Evolutionary conservation across 1,284 basidiomycete genomes (phyloP).

Genomic region (Ceratorhiza oryzae-sativae): DNA sequence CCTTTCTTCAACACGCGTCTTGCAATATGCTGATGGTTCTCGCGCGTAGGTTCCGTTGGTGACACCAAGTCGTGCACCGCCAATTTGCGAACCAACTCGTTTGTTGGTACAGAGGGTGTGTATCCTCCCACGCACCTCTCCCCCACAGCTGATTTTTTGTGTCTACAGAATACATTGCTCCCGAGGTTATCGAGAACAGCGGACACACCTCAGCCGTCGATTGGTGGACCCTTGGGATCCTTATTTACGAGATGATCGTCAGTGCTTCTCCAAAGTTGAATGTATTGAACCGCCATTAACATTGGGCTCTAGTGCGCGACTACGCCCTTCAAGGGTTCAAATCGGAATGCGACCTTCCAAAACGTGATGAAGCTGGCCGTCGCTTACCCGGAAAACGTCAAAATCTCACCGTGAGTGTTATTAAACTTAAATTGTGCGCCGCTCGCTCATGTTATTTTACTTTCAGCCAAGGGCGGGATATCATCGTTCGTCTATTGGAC

Average conservation of each 20-base stretch:
- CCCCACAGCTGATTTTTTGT: constrained; percentile 40
- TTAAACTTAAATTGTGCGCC: constrained; percentile 2
- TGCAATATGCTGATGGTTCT: constrained; percentile 38
- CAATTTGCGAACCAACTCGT: constrained; percentile 98
- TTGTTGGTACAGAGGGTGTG: constrained; percentile 95
- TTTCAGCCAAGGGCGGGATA: constrained; percentile 81
- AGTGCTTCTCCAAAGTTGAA: constrained; percentile 54
- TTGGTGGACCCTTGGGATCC: constrained; percentile 99
- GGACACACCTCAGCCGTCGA: constrained; percentile 99
- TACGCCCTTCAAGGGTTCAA: constrained; percentile 97
- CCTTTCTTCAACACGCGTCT: constrained; percentile 16
- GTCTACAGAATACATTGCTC: constrained; percentile 91
- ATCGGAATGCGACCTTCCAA: constrained; percentile 94
- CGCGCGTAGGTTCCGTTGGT: constrained; percentile 77
- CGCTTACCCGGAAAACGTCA: constrained; percentile 85
- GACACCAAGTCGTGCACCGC: constrained; percentile 98
- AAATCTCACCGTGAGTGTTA: constrained; percentile 77
- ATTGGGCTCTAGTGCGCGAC: constrained; percentile 78
- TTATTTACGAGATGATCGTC: constrained; percentile 99
- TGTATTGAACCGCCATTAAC: constrained; percentile 42
- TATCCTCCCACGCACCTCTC: constrained; percentile 13
- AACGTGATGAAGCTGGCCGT: constrained; percentile 93
- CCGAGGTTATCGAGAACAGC: constrained; percentile 97
- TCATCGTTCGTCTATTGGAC: constrained; percentile 87
- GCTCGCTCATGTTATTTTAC: neutral